Conservation (phyloP, 2,329 filamentous ascomycete species). For the Ophiostoma australiae region DNA sequence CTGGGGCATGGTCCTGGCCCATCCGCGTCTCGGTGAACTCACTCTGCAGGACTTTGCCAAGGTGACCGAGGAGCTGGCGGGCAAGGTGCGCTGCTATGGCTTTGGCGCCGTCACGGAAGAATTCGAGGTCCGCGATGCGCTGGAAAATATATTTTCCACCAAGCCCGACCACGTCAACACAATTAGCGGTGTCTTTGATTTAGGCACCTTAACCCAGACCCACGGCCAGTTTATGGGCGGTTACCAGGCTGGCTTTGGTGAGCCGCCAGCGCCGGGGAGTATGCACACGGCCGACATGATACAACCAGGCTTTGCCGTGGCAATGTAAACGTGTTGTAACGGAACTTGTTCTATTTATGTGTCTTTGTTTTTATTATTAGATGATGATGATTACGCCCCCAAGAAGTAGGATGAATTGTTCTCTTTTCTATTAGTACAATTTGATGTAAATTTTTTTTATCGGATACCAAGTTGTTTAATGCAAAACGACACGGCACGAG, state of each 20-base stretch:
- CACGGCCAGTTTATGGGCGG: not conserved
- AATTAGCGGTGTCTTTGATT: not conserved
- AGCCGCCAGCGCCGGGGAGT: not conserved
- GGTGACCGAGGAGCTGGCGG: constrained; percentile 67
- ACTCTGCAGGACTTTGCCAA: constrained; percentile 62
- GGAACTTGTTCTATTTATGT: not conserved
- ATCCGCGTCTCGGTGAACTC: constrained; percentile 64
- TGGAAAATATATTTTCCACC: constrained; percentile 63
- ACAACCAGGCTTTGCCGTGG: constrained; percentile 14
- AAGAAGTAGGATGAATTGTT: not conserved
- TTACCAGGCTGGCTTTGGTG: not conserved
- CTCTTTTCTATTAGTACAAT: not conserved
- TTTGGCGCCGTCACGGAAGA: constrained; percentile 62
- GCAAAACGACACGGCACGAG: not conserved
- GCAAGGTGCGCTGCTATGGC: constrained; percentile 88
- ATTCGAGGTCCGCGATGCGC: constrained; percentile 69
- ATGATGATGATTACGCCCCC: not conserved
- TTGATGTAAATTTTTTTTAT: not conserved
- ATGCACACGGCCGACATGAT: not conserved
- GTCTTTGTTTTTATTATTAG: not conserved
- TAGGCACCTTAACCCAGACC: not conserved
- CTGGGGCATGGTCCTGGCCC: constrained; percentile 73
- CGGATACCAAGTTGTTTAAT: not conserved
- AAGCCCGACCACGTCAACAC: constrained; percentile 42
- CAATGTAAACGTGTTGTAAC: not conserved